Base-by-base conservation (phyloP, 129 eudicot species). In the Deinandra increscens region DNA sequence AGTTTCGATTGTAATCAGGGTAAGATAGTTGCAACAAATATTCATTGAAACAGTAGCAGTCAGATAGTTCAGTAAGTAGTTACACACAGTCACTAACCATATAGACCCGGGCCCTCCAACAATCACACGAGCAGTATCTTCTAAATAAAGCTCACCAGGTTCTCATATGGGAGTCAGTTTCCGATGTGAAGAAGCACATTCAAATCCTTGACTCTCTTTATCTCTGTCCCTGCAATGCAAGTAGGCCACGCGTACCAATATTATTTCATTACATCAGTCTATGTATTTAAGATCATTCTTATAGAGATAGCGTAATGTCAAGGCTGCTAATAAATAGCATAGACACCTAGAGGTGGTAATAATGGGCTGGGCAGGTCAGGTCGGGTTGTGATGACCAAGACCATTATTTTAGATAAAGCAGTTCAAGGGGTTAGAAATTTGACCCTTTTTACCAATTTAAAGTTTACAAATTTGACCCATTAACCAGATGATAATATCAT, bases 121-220 rank as follows among this genome's bases (percentile, higher is more conserved):
- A 18, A 49, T 49, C 56, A 49, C 56, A 49, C 9, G 56, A 17
- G 26, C 56, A 17, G 23, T 18, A 49, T 6, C 11, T 49, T 49
- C 2, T 18, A 49, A 22, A 20, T 4, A 26, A 58, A 7, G 23
- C 34, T 22, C 62, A 55, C 17, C 62, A 23, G 37, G 23, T 22
- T 54, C 17, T 55, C 17, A 1, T 55, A 55, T 37, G 12, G 41
- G 39, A 58, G 64, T 58, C 64, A 29, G 18, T 58, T 38, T 4
- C 41, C 18, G 19, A 29, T 26, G 29, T 58, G 64, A 58, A 58
- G 41, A 29, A 58, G 64, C 64, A 58, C 64, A 58, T 58, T 58
- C 41, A 58, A 58, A 13, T 58, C 64, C 39, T 58, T 58, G 19
- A 58, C 64, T 41, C 64, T 29, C 64, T 58, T n/a, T 58, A 58